A percentile compares a stretch with the other conserved stretches of the same genome.
Evolutionary conservation across 192 early-diverging fungal species (phyloP).

Genomic region (Coemansia sp.): DNA sequence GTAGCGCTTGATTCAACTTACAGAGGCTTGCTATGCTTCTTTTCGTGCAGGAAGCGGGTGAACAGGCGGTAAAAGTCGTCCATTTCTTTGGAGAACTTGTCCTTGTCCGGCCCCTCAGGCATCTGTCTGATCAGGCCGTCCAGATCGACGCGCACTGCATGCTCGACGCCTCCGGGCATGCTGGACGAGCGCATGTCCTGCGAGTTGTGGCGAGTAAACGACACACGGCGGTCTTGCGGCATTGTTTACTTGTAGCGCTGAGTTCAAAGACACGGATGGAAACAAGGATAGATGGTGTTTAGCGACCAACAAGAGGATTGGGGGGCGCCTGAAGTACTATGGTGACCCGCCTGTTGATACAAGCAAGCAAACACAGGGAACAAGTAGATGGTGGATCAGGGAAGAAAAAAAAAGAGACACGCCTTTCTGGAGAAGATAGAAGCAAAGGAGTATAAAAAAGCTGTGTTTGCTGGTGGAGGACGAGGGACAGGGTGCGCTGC

Average conservation of each 20-base stretch:
- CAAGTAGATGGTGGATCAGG: neutral
- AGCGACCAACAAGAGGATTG: conserved; percentile 2
- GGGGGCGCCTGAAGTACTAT: neutral
- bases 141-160: conserved; percentile 51
- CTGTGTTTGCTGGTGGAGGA: neutral
- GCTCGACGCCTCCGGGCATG: conserved; percentile 46
- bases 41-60: conserved; percentile 82
- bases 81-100: conserved; percentile 75
- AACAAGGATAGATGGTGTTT: neutral
- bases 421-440: neutral
- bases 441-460: conserved; percentile 1
- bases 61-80: conserved; percentile 83
- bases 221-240: conserved; percentile 48
- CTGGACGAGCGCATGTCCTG: conserved; percentile 50
- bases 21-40: conserved; percentile 57
- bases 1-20: conserved; percentile 27
- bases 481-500: conserved; percentile 7
- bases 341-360: neutral
- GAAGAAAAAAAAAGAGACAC: conserved; percentile 4
- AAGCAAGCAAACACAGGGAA: neutral
- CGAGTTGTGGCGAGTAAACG: conserved; percentile 52
- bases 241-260: conserved; percentile 4
- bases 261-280: neutral
- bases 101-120: conserved; percentile 41
- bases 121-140: conserved; percentile 42